A percentile compares a stretch with the other conserved stretches of the same genome.
Evolutionary conservation across 1,284 basidiomycete genomes (phyloP).

Genomic region (Volvariella surrecta): DNA sequence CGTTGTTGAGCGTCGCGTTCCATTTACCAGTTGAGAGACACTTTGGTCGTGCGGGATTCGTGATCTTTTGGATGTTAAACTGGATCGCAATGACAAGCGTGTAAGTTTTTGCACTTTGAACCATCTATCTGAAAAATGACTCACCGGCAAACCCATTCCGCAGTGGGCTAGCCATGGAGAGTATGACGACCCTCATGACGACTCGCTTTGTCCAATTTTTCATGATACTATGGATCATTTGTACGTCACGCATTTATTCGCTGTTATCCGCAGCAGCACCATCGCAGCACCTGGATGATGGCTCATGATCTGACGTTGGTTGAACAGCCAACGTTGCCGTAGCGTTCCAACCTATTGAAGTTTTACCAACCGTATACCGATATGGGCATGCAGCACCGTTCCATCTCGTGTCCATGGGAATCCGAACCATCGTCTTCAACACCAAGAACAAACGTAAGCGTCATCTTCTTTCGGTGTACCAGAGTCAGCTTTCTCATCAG

Average conservation of each 20-base stretch:
- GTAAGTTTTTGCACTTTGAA: slow-evolving; percentile 21
- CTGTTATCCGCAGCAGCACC: too few relatives aligned
- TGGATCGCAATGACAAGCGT: slow-evolving; percentile 54
- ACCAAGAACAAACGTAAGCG: slow-evolving; percentile 52
- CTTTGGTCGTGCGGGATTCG: slow-evolving; percentile 48
- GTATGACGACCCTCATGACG: slow-evolving; percentile 49
- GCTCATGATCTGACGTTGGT: background rate
- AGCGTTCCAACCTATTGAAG: slow-evolving; percentile 51
- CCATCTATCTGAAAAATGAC: too few relatives aligned
- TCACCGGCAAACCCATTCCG: background rate
- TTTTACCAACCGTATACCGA: slow-evolving; percentile 57
- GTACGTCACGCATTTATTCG: slow-evolving; percentile 21
- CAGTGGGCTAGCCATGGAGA: slow-evolving; percentile 53
- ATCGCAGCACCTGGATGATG: background rate
- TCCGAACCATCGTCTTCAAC: slow-evolving; percentile 62
- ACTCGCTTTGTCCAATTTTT: slow-evolving; percentile 48
- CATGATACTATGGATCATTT: slow-evolving; percentile 61
- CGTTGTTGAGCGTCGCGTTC: slow-evolving; percentile 61
- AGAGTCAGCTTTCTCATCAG: background rate
- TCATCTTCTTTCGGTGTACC: background rate
- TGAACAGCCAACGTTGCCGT: slow-evolving; percentile 62
- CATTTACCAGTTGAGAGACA: slow-evolving; percentile 44
- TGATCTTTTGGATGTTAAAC: slow-evolving; percentile 71
- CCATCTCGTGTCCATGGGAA: slow-evolving; percentile 55
- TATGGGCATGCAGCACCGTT: slow-evolving; percentile 69